Evolutionary conservation across 148 eudicot genomes (phyloP), one percentile per base, ranked within the genome.

Genomic region (Rhododendron mucronatum): DNA sequence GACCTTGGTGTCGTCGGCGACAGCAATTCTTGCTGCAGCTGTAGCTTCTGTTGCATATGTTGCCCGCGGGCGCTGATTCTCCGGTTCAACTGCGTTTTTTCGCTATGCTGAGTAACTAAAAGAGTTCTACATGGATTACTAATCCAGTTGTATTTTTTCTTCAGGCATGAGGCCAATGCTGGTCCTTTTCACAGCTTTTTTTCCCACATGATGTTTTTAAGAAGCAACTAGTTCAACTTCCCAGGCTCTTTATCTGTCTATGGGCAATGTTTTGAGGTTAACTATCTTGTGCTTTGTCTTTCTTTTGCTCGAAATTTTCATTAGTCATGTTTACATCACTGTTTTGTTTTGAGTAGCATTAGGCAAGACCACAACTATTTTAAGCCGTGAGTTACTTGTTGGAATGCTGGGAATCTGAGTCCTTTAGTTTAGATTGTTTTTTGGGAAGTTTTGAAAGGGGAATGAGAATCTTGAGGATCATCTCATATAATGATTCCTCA

Each of bases 11-110:
- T 93, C 96, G 0, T 97, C 98, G 6, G 98, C 93, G 1, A 92
- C 98, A 44, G 92, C 98, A 5, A 53, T 95, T 82, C 71, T 95
- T 21, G 99, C 98, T 80, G 98, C 96, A 28, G 92, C 98, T 78
- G 95, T 95, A 41, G 92, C 91, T 86, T 93, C 96, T 13, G 88
- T 90, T 86, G 98, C 95, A 63, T 97, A 92, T 87, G 92, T 90
- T 79, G 87, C 90, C 45, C 93, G 90, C 10, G 89, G 86, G 65
- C 96, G 89, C 51, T 90, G 84, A 88, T 75, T 75, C 39, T 35
- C 41, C 2, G 47, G 47, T 74, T 75, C 10, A 75, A 75, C 7
- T 75, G 5, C 10, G 18, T 2, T 35, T 18, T 35, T 35, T 74
- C 23, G 26, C 23, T 16, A 37, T 39, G 79, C 47, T 37, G 21